A percentile compares a stretch with the other conserved stretches of the same genome.
phyloP scores from a whole-genome alignment of 495 filamentous ascomycete genomes.

The Talaromyces proteolyticus region DNA sequence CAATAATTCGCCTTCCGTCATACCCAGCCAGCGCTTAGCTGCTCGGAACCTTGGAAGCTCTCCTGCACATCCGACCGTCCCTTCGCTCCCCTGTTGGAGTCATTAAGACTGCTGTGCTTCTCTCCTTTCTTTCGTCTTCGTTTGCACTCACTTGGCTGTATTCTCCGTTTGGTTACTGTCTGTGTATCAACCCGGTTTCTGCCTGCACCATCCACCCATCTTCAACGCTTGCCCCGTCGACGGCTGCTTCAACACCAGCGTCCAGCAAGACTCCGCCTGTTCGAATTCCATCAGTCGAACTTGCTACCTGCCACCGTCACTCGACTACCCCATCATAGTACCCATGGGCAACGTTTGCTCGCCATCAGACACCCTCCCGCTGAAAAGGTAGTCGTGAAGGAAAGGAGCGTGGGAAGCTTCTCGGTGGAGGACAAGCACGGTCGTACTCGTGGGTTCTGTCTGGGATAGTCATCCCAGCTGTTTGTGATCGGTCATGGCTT shows the following conservation, averaged over 20 bases:
- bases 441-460: too few species aligned
- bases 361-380: not conserved
- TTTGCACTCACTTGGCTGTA: too few species aligned
- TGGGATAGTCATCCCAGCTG: too few species aligned
- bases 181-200: too few species aligned
- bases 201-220: constrained; percentile 5
- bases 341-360: constrained; percentile 7
- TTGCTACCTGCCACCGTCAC: too few species aligned
- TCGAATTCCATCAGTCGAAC: too few species aligned
- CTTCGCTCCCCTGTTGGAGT: too few species aligned
- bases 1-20: constrained; percentile 3
- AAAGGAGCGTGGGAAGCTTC: constrained; percentile 6
- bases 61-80: not conserved
- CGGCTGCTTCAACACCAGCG: not conserved
- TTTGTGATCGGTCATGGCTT: constrained; percentile 26
- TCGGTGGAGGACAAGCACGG: too few species aligned
- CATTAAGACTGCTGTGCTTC: not conserved
- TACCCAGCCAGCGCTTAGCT: too few species aligned
- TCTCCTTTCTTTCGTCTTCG: not conserved
- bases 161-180: too few species aligned
- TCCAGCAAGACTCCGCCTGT: not conserved
- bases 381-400: constrained; percentile 38
- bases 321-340: not conserved
- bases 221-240: constrained; percentile 1
- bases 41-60: constrained; percentile 6